Percentiles rank a stretch among this genome's conserved stretches.
Evolutionary conservation across 139 green algal species (phyloP).

Genomic region (Picochlorum costavermella): DNA sequence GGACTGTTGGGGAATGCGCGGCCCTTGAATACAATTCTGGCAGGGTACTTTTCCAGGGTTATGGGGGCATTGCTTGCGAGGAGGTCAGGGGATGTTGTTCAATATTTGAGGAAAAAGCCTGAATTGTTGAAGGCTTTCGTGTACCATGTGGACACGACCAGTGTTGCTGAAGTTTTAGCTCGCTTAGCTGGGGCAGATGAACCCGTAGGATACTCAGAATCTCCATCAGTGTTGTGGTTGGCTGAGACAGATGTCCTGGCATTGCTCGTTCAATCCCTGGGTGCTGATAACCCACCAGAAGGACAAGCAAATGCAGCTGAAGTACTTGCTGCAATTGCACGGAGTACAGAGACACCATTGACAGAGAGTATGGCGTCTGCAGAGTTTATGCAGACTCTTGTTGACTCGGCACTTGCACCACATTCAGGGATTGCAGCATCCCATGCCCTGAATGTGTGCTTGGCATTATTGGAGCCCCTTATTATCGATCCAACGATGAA

Average conservation of each 20-base stretch:
- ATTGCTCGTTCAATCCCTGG: conserved; percentile 54
- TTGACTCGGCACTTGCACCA: conserved; percentile 24
- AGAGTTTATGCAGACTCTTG: conserved; percentile 28
- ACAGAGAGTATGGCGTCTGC: conserved; percentile 42
- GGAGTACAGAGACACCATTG: conserved; percentile 60
- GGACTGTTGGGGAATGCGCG: conserved; percentile 45
- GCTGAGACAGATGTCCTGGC: conserved; percentile 60
- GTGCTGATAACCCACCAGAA: conserved; percentile 28
- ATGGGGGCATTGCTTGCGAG: conserved; percentile 65
- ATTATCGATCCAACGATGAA: conserved; percentile 4
- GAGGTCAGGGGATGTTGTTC: conserved; percentile 51
- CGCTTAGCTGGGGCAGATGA: conserved; percentile 79
- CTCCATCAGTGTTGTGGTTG: conserved; percentile 53
- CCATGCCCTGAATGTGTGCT: conserved; percentile 69
- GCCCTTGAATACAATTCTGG: conserved; percentile 64
- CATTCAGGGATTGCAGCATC: conserved; percentile 5
- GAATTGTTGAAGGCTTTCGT: conserved; percentile 36
- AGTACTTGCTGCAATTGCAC: conserved; percentile 72
- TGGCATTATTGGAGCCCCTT: conserved; percentile 72
- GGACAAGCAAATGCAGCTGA: conserved; percentile 69
- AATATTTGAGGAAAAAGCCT: conserved; percentile 50
- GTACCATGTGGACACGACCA: conserved; percentile 69
- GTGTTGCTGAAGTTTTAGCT: conserved; percentile 72
- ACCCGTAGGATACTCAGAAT: conserved; percentile 30
- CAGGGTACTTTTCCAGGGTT: conserved; percentile 90